phyloP scores from a whole-genome alignment of 1,284 basidiomycete species.

The Cerrena zonata region DNA sequence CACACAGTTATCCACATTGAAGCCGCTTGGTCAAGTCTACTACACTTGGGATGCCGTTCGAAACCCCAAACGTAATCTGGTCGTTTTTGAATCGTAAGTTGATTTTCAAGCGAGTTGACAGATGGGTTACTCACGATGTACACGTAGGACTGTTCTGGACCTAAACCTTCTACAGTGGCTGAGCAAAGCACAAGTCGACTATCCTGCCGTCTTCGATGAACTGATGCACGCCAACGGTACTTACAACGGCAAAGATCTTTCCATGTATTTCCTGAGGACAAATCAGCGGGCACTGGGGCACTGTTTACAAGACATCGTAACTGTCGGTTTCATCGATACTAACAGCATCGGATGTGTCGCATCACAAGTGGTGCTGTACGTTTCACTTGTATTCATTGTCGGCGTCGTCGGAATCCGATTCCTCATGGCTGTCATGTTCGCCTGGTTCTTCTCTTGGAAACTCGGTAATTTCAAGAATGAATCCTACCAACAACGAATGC shows the following conservation, averaged over 20 bases:
- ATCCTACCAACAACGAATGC: slow-evolving; percentile 91
- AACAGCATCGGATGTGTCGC: slow-evolving; percentile 93
- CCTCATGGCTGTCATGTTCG: slow-evolving; percentile 92
- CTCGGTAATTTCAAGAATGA: slow-evolving; percentile 91
- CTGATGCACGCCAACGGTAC: slow-evolving; percentile 68
- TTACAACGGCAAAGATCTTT: slow-evolving; percentile 81
- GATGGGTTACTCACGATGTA: not conserved
- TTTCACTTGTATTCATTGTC: slow-evolving; percentile 95
- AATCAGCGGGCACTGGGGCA: slow-evolving; percentile 62
- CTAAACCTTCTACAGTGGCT: slow-evolving; percentile 82
- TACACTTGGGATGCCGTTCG: slow-evolving; percentile 86
- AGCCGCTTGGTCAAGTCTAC: slow-evolving; percentile 79
- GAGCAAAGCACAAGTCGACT: slow-evolving; percentile 69
- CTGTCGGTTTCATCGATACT: slow-evolving; percentile 91
- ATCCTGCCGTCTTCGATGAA: slow-evolving; percentile 77
- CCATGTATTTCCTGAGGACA: slow-evolving; percentile 71
- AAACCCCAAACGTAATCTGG: slow-evolving; percentile 70
- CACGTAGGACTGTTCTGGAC: slow-evolving; percentile 77
- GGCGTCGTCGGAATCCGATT: slow-evolving; percentile 95
- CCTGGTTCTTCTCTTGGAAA: slow-evolving; percentile 95
- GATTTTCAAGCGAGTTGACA: slow-evolving; percentile 4
- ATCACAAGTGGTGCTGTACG: slow-evolving; percentile 88
- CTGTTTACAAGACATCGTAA: slow-evolving; percentile 82
- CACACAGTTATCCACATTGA: slow-evolving; percentile 41
- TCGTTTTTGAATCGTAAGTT: slow-evolving; percentile 84